Conservation (phyloP, 768 basidiomycete genomes). For the Lactarius deliciosus region DNA sequence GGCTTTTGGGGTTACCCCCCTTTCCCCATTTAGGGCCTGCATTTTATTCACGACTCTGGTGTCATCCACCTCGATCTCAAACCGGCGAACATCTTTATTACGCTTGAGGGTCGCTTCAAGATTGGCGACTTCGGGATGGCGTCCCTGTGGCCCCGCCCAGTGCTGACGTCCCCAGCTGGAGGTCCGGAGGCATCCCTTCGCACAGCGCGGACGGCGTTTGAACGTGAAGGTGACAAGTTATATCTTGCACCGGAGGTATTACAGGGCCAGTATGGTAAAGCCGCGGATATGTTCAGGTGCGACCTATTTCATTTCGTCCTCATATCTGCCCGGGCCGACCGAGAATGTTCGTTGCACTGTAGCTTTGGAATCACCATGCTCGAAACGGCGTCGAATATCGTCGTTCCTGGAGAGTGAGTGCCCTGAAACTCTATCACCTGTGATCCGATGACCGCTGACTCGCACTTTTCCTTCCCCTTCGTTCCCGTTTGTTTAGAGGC, state of each 20-base stretch:
- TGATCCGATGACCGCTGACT: slow-evolving; percentile 13
- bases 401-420: slow-evolving; percentile 94
- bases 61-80: slow-evolving; percentile 97
- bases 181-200: slow-evolving; percentile 20
- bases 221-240: slow-evolving; percentile 95
- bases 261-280: slow-evolving; percentile 86
- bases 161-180: slow-evolving; percentile 31
- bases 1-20: slow-evolving; percentile 19
- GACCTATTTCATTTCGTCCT: slow-evolving; percentile 4
- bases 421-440: slow-evolving; percentile 9
- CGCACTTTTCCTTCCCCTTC: neutral
- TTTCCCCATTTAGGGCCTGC: slow-evolving; percentile 57
- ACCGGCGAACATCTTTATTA: slow-evolving; percentile 95
- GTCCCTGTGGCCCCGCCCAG: slow-evolving; percentile 79
- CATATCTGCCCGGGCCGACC: slow-evolving; percentile 9
- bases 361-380: slow-evolving; percentile 96
- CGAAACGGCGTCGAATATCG: slow-evolving; percentile 93
- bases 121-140: slow-evolving; percentile 99
- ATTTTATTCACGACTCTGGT: slow-evolving; percentile 84
- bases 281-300: slow-evolving; percentile 95
- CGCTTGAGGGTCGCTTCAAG: slow-evolving; percentile 82
- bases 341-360: slow-evolving; percentile 21
- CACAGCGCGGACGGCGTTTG: slow-evolving; percentile 53
- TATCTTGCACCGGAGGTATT: slow-evolving; percentile 97
- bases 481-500: slow-evolving; percentile 53